These are phyloP conservation scores for Botrytis hyacinthi DNA, from an alignment of 2,329 filamentous ascomycete species.

Conservation along the genomic window DNA sequence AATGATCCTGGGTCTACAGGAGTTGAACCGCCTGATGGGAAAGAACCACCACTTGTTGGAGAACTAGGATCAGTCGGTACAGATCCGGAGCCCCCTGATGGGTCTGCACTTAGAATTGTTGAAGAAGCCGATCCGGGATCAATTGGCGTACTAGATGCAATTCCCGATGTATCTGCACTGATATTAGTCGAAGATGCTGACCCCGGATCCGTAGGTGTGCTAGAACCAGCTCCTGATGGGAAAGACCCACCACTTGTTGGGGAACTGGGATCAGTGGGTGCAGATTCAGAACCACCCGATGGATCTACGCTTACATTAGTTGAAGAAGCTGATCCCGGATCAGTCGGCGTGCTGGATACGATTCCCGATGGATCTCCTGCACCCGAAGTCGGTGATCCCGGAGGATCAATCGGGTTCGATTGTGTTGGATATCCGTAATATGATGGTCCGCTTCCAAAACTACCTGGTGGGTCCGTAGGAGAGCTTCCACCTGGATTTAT, in stretches of 20 bases:
- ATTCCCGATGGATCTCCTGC: not conserved
- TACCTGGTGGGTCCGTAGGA: not conserved
- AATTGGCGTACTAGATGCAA: not conserved
- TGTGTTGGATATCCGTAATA: not conserved
- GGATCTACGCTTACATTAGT: not conserved
- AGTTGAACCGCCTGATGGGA: not conserved
- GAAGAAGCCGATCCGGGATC: not conserved
- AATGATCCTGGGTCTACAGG: not conserved
- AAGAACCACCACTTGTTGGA: not conserved
- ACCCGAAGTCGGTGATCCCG: not conserved
- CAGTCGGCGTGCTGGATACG: not conserved
- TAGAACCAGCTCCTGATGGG: not conserved
- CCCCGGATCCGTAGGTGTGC: not conserved
- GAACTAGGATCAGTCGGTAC: not conserved
- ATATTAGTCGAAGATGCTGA: not conserved
- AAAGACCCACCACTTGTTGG: not conserved
- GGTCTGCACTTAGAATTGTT: not conserved
- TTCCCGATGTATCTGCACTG: not conserved
- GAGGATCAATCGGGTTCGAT: not conserved
- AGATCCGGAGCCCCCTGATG: not conserved
- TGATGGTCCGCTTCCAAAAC: not conserved
- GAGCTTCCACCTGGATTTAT: not conserved
- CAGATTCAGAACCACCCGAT: not conserved
- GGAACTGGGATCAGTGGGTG: not conserved
- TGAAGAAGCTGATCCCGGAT: not conserved